phyloP scores from a whole-genome alignment of 352 stramenopile species.

The Phytopythium cucurbitacearum region DNA sequence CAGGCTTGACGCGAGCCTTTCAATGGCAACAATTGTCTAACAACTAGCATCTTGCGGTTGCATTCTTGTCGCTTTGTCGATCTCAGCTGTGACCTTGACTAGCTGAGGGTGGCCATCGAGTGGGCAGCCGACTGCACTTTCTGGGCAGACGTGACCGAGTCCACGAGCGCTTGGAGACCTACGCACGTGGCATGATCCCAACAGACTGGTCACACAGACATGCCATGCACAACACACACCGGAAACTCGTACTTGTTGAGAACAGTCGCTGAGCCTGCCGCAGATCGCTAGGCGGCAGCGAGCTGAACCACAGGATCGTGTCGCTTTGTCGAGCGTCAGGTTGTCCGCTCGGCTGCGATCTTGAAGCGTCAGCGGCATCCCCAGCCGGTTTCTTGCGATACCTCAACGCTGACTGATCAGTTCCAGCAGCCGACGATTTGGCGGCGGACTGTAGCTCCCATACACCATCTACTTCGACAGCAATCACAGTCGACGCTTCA shows the following conservation, averaged over 20 bases:
- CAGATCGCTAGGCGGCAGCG: slow-evolving; percentile 59
- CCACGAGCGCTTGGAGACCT: slow-evolving; percentile 35
- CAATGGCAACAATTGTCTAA: too few species aligned
- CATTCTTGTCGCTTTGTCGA: too few species aligned
- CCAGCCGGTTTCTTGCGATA: slow-evolving; percentile 2
- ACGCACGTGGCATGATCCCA: neutral
- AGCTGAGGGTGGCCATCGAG: too few species aligned
- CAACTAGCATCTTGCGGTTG: too few species aligned
- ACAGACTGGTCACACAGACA: neutral
- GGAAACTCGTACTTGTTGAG: slow-evolving; percentile 27
- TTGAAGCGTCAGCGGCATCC: too few species aligned
- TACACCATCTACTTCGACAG: slow-evolving; percentile 9
- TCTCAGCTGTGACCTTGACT: too few species aligned
- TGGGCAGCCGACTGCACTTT: slow-evolving; percentile 19
- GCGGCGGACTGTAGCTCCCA: slow-evolving; percentile 12
- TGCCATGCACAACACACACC: too few species aligned
- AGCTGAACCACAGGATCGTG: slow-evolving; percentile 71
- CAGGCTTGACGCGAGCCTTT: too few species aligned
- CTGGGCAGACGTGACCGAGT: slow-evolving; percentile 18
- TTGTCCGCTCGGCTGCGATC: slow-evolving; percentile 1
- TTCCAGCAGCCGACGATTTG: too few species aligned
- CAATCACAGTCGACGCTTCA: slow-evolving; percentile 28
- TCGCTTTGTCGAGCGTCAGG: slow-evolving; percentile 4
- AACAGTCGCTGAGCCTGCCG: slow-evolving; percentile 62
- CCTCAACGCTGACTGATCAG: neutral